Evolutionary conservation across 2,329 filamentous ascomycete species (phyloP).

Genomic region (Hypoxylon sp.): DNA sequence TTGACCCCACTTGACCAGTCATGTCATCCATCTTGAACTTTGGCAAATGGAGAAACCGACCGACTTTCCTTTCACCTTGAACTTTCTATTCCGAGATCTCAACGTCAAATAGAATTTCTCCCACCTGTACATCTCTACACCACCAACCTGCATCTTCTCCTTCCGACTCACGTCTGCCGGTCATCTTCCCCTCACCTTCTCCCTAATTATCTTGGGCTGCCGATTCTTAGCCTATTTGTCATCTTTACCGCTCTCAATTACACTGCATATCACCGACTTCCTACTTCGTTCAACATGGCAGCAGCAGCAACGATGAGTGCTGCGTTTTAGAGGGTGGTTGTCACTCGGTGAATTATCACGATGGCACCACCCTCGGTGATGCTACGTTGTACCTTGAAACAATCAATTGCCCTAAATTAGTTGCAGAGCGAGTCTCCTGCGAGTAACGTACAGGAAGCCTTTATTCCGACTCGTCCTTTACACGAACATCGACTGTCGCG

Average conservation of each 20-base stretch:
- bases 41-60: conserved; percentile 2
- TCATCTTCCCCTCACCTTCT: conserved; percentile 20
- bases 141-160: conserved; percentile 4
- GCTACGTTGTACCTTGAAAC: conserved; percentile 45
- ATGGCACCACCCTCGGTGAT: conserved; percentile 66
- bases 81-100: conserved; percentile 6
- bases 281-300: conserved; percentile 54
- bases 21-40: conserved; percentile 1
- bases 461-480: conserved; percentile 3
- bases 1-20: conserved; percentile 2
- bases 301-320: conserved; percentile 56
- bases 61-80: neutral
- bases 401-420: conserved; percentile 35
- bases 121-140: neutral
- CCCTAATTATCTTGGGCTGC: too few species aligned
- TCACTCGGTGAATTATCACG: conserved; percentile 54
- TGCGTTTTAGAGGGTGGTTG: conserved; percentile 65
- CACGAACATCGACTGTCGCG: conserved; percentile 23
- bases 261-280: conserved; percentile 23
- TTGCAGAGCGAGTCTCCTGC: conserved; percentile 18
- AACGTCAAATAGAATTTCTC: conserved; percentile 11
- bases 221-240: conserved; percentile 36
- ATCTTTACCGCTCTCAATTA: conserved; percentile 20
- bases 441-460: conserved; percentile 1
- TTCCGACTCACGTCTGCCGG: conserved; percentile 23